Percentiles rank a stretch among this genome's conserved stretches.
These are phyloP conservation scores for Lipomyces sp. DNA, from an alignment of 805 yeast species.

Conservation along the genomic window DNA sequence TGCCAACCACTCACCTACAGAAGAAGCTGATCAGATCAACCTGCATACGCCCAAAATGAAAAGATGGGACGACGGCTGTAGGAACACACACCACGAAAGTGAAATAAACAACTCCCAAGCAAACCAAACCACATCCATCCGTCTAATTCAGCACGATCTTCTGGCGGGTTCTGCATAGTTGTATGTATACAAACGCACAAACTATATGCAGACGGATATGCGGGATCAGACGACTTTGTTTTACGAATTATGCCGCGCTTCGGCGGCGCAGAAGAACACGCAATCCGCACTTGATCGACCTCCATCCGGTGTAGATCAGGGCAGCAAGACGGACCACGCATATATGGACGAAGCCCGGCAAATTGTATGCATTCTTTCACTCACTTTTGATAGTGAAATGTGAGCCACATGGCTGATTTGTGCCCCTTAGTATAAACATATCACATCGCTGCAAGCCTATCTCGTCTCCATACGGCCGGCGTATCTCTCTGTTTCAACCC, in stretches of 20 bases:
- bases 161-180: no score
- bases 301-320: neutral
- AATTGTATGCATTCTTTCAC: slow-evolving; percentile 8
- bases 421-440: slow-evolving; percentile 16
- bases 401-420: slow-evolving; percentile 7
- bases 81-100: no score
- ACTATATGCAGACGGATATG: no score
- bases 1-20: no score
- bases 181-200: no score
- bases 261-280: slow-evolving; percentile 9
- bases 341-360: slow-evolving; percentile 15
- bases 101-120: no score
- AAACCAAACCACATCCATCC: no score
- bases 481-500: slow-evolving; percentile 21
- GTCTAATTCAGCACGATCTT: no score
- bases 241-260: slow-evolving; percentile 18
- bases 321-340: slow-evolving; percentile 1
- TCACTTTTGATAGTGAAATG: neutral
- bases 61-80: no score
- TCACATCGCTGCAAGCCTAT: slow-evolving; percentile 7
- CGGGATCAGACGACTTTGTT: slow-evolving; percentile 8
- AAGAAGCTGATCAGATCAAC: no score
- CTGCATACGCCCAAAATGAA: no score
- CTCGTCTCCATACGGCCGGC: slow-evolving; percentile 15
- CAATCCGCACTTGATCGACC: slow-evolving; percentile 4